Percentiles rank a stretch among this genome's conserved stretches.
These are phyloP conservation scores for Lagenaria siceraria DNA, from an alignment of 306 rosid species.

Conservation along the genomic window DNA sequence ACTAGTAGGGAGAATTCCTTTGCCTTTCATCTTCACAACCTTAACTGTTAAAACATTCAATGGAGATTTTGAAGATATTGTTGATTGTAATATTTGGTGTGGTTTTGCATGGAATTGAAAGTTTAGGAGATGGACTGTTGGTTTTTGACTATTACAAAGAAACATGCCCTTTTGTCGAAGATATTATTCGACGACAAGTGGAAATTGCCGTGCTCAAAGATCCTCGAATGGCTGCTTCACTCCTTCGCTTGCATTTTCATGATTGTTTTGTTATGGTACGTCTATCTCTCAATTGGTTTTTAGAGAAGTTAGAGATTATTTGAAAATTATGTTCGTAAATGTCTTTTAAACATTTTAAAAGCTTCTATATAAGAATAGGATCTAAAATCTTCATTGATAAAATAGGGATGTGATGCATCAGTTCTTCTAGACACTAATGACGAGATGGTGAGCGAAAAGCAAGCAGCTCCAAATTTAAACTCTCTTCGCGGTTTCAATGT, in stretches of 20 bases:
- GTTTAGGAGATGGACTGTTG: slow-evolving; percentile 24
- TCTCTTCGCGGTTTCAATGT: slow-evolving; percentile 66
- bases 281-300: background rate
- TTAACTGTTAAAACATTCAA: slow-evolving; percentile 17
- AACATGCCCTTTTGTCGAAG: slow-evolving; percentile 58
- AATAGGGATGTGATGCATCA: slow-evolving; percentile 88
- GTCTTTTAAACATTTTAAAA: background rate
- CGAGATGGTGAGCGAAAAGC: slow-evolving; percentile 65
- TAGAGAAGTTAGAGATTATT: background rate
- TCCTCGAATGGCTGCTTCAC: slow-evolving; percentile 76
- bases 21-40: background rate
- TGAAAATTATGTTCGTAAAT: background rate
- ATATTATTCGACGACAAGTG: slow-evolving; percentile 47
- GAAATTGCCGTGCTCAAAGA: slow-evolving; percentile 44
- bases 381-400: background rate
- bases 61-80: slow-evolving; percentile 18
- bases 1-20: background rate
- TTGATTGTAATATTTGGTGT: slow-evolving; percentile 13
- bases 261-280: slow-evolving; percentile 80
- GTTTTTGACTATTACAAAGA: slow-evolving; percentile 53
- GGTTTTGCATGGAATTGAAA: slow-evolving; percentile 14
- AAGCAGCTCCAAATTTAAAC: slow-evolving; percentile 57
- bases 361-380: background rate
- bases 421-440: slow-evolving; percentile 56
- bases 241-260: slow-evolving; percentile 87